These are phyloP conservation scores for Coemansia sp. DNA, from an alignment of 192 early-diverging fungal species.

Conservation along the genomic window DNA sequence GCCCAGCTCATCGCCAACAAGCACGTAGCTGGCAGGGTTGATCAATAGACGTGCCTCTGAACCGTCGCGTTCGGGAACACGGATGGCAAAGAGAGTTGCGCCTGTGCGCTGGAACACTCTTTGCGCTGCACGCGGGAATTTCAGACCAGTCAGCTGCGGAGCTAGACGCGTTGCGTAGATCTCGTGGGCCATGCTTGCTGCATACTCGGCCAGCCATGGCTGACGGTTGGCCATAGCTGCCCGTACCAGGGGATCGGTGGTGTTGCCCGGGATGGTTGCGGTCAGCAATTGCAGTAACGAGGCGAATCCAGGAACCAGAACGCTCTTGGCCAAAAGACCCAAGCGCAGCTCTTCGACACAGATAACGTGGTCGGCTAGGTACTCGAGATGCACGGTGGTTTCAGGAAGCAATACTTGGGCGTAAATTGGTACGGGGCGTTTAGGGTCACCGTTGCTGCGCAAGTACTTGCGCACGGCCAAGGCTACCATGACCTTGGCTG, in stretches of 20 bases:
- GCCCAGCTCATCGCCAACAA: conserved; percentile 60
- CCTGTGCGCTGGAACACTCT: conserved; percentile 56
- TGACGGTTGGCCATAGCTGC: conserved; percentile 20
- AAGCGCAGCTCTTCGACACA: conserved; percentile 72
- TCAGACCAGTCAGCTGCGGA: conserved; percentile 39
- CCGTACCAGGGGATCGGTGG: conserved; percentile 39
- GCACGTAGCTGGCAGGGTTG: conserved; percentile 57
- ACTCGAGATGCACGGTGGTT: conserved; percentile 67
- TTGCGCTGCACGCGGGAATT: conserved; percentile 57
- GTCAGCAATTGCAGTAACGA: conserved; percentile 65
- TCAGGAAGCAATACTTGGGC: conserved; percentile 68
- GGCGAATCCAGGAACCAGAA: conserved; percentile 66
- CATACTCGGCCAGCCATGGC: conserved; percentile 60
- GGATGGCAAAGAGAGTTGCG: conserved; percentile 58
- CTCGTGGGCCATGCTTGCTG: conserved; percentile 59
- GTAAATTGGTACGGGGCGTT: conserved; percentile 41
- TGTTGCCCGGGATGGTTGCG: conserved; percentile 58
- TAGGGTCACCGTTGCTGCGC: conserved; percentile 10
- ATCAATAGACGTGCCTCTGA: conserved; percentile 52
- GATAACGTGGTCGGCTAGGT: conserved; percentile 64
- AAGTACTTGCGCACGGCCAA: conserved; percentile 68
- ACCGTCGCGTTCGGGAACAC: conserved; percentile 18
- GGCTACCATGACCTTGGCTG: conserved; percentile 66
- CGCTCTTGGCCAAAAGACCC: conserved; percentile 66
- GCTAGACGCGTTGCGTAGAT: conserved; percentile 60